phyloP scores from a whole-genome alignment of 768 basidiomycete genomes.

The Kockovaella imperatae region DNA sequence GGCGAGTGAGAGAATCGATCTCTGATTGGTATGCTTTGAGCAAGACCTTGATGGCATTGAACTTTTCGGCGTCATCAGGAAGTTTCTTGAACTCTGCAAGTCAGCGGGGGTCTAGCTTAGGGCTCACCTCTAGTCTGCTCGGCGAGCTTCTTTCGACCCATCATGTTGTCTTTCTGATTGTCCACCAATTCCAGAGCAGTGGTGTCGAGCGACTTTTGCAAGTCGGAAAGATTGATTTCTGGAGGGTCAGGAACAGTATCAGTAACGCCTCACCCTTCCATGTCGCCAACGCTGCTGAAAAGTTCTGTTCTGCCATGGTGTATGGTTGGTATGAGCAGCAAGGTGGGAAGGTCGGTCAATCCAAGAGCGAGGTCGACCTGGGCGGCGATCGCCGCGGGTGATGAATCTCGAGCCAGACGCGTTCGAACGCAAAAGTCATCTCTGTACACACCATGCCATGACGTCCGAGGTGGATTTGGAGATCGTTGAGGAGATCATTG shows the following conservation, averaged over 20 bases:
- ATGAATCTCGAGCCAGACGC: background rate
- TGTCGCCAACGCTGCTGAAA: conserved; percentile 81
- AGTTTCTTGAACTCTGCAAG: conserved; percentile 90
- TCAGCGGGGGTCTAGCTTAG: background rate
- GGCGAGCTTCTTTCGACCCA: conserved; percentile 86
- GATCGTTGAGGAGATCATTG: conserved; percentile 31
- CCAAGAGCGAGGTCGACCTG: too few species aligned
- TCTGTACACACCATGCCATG: background rate
- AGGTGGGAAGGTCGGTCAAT: too few species aligned
- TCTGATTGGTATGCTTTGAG: conserved; percentile 95
- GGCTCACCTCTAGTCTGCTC: conserved; percentile 90
- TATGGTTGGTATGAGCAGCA: background rate
- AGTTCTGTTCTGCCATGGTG: conserved; percentile 61
- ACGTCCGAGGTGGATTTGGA: conserved; percentile 26
- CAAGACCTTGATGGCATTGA: conserved; percentile 76
- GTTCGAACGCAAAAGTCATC: too few species aligned
- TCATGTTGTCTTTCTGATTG: conserved; percentile 93
- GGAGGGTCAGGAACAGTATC: conserved; percentile 5
- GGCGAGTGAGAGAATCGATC: conserved; percentile 89
- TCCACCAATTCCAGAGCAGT: conserved; percentile 95
- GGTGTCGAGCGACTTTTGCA: conserved; percentile 85
- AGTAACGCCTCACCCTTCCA: conserved; percentile 90
- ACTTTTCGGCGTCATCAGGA: conserved; percentile 73
- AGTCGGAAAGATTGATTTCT: conserved; percentile 81
- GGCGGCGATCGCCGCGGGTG: background rate